phyloP scores from a whole-genome alignment of 345 rosid species.

The Pugionium dolabratum region DNA sequence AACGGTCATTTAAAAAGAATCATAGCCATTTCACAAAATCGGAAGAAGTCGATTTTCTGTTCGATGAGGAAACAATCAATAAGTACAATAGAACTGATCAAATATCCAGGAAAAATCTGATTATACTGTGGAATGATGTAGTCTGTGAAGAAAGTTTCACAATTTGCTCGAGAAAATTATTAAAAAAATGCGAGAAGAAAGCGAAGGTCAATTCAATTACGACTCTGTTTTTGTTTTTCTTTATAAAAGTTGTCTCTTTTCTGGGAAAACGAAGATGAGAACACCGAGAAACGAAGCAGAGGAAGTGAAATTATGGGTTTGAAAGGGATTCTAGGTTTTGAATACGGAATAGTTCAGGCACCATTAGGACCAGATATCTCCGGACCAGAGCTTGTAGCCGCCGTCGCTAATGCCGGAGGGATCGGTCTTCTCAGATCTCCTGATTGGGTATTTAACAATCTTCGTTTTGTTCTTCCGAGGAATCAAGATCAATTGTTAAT shows the following conservation, averaged over 20 bases:
- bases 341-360: constrained; percentile 75
- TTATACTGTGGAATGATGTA: background rate
- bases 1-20: too few relatives aligned
- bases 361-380: constrained; percentile 93
- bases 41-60: too few relatives aligned
- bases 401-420: constrained; percentile 86
- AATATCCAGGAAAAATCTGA: background rate
- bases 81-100: background rate
- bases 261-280: background rate
- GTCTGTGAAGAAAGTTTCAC: constrained; percentile 26
- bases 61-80: too few relatives aligned
- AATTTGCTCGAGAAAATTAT: background rate
- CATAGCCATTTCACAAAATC: too few relatives aligned
- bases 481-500: too few relatives aligned
- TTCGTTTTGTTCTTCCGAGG: background rate
- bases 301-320: constrained; percentile 52
- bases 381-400: constrained; percentile 88
- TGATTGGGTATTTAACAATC: constrained; percentile 57
- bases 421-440: constrained; percentile 85
- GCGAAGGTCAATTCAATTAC: constrained; percentile 5
- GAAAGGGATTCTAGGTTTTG: constrained; percentile 83
- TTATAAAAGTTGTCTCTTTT: background rate
- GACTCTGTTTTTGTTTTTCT: constrained; percentile 15
- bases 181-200: constrained; percentile 2
- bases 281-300: background rate